These are phyloP conservation scores for Hypoxylon sp. DNA, from an alignment of 2,329 filamentous ascomycete species.

Conservation along the genomic window DNA sequence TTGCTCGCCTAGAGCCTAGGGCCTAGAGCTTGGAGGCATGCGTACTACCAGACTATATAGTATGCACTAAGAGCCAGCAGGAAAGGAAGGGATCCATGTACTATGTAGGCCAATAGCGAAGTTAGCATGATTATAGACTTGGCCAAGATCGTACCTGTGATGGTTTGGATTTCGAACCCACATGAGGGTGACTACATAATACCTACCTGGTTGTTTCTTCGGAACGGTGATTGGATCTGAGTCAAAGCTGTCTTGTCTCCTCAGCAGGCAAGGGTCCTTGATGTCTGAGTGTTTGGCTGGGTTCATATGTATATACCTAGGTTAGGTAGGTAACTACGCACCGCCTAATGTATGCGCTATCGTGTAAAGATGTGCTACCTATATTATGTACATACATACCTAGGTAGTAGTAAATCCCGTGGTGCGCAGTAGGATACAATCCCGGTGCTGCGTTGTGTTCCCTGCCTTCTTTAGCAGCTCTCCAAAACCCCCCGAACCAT, in stretches of 20 bases:
- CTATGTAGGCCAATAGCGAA: slow-evolving; percentile 19
- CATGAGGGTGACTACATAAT: slow-evolving; percentile 35
- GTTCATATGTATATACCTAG: too few relatives aligned
- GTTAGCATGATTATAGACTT: slow-evolving; percentile 32
- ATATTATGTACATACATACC: too few relatives aligned
- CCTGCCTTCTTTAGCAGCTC: slow-evolving; percentile 33
- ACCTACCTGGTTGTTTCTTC: too few relatives aligned
- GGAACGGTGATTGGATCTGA: slow-evolving; percentile 42
- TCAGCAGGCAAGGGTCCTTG: slow-evolving; percentile 24
- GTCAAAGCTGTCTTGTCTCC: slow-evolving; percentile 29
- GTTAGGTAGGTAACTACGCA: slow-evolving; percentile 3
- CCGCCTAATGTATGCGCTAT: slow-evolving; percentile 10
- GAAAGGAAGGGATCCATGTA: slow-evolving; percentile 18
- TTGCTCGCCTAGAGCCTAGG: slow-evolving; percentile 14
- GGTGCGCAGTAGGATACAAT: slow-evolving; percentile 38
- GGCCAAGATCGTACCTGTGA: slow-evolving; percentile 41
- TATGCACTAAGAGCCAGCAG: slow-evolving; percentile 9
- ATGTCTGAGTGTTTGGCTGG: slow-evolving; percentile 11
- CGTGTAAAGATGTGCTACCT: too few relatives aligned
- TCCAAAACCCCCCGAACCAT: slow-evolving; percentile 5
- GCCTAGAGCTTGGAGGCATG: too few relatives aligned
- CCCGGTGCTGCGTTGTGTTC: slow-evolving; percentile 30
- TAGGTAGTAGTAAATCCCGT: slow-evolving; percentile 39
- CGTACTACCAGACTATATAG: not conserved
- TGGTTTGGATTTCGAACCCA: slow-evolving; percentile 40